Conservation (phyloP, 2,329 filamentous ascomycete genomes). For the Alternaria novae-zelandiae region DNA sequence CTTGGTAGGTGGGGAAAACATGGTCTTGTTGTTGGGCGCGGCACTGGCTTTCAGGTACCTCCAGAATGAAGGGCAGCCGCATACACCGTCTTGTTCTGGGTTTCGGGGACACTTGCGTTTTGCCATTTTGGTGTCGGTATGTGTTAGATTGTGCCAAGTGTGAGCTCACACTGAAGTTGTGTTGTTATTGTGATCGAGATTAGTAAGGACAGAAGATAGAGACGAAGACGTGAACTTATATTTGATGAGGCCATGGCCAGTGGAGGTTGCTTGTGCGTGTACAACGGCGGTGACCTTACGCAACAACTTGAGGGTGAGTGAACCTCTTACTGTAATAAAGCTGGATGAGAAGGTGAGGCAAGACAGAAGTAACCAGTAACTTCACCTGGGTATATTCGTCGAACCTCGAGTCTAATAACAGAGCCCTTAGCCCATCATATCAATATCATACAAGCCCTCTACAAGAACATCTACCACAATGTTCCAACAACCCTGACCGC, state of each 20-base stretch:
- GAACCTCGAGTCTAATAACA: too few relatives aligned
- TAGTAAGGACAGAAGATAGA: background rate
- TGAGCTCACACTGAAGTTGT: background rate
- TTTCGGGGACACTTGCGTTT: slow-evolving; percentile 13
- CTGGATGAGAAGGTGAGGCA: background rate
- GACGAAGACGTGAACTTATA: background rate
- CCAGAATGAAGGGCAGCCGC: slow-evolving; percentile 37
- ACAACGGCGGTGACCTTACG: background rate
- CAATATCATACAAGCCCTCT: background rate
- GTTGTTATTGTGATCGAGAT: background rate
- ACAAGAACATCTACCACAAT: slow-evolving; percentile 21
- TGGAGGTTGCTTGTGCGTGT: background rate
- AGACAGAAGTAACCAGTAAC: background rate
- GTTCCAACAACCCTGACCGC: slow-evolving; percentile 24
- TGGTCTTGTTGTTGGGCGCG: background rate
- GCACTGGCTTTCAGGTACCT: background rate
- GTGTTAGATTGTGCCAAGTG: background rate
- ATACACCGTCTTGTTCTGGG: slow-evolving; percentile 26
- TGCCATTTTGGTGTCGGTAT: background rate
- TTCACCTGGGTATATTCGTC: background rate
- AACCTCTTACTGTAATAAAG: background rate
- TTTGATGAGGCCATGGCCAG: background rate
- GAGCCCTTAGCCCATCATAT: background rate
- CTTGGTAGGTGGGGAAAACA: background rate
- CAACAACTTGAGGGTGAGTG: background rate